Conservation (phyloP, 1,284 basidiomycete genomes). For the Cystobasidium sp. region DNA sequence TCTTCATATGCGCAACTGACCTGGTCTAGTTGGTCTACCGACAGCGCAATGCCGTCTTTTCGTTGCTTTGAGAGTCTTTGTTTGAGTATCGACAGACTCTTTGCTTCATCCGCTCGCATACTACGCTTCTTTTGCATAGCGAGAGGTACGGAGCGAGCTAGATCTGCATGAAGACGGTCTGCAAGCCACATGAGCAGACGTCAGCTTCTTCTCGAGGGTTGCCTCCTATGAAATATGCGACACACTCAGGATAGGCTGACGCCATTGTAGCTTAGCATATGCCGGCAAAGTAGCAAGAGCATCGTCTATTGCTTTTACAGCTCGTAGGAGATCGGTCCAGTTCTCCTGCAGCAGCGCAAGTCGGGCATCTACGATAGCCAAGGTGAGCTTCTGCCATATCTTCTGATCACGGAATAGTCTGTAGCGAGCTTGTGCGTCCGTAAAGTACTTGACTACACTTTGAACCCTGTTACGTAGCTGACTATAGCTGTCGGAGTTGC, state of each 20-base stretch:
- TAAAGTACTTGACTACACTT: slow-evolving; percentile 1
- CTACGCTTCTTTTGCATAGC: slow-evolving; percentile 12
- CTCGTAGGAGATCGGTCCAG: not conserved
- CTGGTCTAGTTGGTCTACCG: too few species aligned
- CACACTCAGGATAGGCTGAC: slow-evolving; percentile 6
- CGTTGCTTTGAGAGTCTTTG: not conserved
- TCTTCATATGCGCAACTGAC: too few species aligned
- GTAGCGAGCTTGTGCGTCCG: not conserved
- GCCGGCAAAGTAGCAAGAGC: not conserved
- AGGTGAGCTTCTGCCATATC: slow-evolving; percentile 2
- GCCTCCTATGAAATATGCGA: not conserved
- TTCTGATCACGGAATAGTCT: not conserved
- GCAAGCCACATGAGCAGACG: too few species aligned
- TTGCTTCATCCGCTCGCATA: not conserved
- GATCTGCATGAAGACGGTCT: not conserved
- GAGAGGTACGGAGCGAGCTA: not conserved
- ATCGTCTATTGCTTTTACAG: slow-evolving; percentile 6
- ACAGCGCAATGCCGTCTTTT: too few species aligned
- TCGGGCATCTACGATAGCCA: slow-evolving; percentile 7
- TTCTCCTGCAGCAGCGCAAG: slow-evolving; percentile 5
- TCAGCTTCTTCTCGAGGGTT: not conserved
- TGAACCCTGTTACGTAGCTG: not conserved
- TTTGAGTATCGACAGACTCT: slow-evolving; percentile 16
- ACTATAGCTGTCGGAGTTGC: not conserved
- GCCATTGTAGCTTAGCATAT: not conserved